These are phyloP conservation scores for Lavandula angustifolia DNA, from an alignment of 257 asterid species.

Conservation along the genomic window DNA sequence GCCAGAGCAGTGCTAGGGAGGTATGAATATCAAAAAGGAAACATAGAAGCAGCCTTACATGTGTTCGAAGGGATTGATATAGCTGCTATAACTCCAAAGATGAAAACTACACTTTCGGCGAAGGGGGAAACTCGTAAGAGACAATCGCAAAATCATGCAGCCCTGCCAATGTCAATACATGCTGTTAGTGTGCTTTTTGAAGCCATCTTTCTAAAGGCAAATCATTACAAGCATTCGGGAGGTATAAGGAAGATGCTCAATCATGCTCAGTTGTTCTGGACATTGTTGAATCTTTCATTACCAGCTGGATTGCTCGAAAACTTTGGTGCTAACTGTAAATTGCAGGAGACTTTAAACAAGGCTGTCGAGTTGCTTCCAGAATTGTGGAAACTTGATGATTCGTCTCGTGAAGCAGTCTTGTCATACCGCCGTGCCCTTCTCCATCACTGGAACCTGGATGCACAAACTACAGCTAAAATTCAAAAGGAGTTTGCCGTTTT, in stretches of 20 bases:
- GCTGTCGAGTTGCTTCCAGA: too few relatives aligned
- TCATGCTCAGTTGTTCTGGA: too few relatives aligned
- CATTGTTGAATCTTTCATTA: too few relatives aligned
- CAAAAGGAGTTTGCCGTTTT: too few relatives aligned
- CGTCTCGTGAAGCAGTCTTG: too few relatives aligned
- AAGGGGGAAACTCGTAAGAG: constrained; percentile 58
- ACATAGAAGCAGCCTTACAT: constrained; percentile 81
- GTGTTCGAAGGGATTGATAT: constrained; percentile 94
- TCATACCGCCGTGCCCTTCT: too few relatives aligned
- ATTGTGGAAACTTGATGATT: too few relatives aligned
- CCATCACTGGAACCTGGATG: too few relatives aligned
- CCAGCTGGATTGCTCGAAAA: too few relatives aligned
- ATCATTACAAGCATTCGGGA: constrained; percentile 80
- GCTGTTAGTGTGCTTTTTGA: constrained; percentile 88
- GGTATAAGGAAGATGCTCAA: constrained; percentile 49
- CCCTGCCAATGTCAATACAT: constrained; percentile 73
- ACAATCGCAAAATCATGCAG: constrained; percentile 50
- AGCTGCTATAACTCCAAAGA: constrained; percentile 67
- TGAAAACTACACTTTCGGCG: constrained; percentile 61
- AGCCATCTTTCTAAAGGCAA: constrained; percentile 77
- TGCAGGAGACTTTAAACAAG: too few relatives aligned
- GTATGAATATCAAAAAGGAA: constrained; percentile 87
- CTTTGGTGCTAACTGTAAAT: too few relatives aligned
- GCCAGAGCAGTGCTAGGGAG: constrained; percentile 96
- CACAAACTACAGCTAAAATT: too few relatives aligned